These are phyloP conservation scores for Neurospora africana DNA, from an alignment of 495 filamentous ascomycete genomes.

Conservation along the genomic window DNA sequence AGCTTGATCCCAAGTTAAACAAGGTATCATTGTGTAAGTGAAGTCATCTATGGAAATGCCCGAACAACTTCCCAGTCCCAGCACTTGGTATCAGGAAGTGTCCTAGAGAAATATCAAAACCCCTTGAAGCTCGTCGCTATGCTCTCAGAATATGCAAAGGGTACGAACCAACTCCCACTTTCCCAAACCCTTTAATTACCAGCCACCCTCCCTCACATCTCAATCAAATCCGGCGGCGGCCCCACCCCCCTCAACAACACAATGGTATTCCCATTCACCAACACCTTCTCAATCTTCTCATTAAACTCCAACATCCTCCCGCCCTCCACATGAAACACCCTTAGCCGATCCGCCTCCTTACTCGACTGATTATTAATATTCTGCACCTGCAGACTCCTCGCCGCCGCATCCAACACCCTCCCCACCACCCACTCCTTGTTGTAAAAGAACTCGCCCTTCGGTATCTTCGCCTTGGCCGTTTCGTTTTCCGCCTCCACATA, in stretches of 20 bases:
- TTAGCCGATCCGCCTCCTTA: constrained; percentile 64
- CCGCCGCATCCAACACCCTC: constrained; percentile 76
- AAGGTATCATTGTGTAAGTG: background rate
- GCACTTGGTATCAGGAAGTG: background rate
- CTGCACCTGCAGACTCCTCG: constrained; percentile 65
- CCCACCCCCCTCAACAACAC: constrained; percentile 78
- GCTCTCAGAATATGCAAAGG: constrained; percentile 4
- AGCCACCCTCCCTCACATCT: constrained; percentile 16
- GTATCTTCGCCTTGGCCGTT: constrained; percentile 62
- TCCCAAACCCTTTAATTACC: background rate
- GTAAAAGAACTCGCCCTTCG: constrained; percentile 75
- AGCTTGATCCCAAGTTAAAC: background rate
- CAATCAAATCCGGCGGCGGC: constrained; percentile 41
- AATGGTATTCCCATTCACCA: constrained; percentile 74
- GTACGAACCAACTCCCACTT: background rate
- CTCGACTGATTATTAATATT: constrained; percentile 80
- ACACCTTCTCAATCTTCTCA: constrained; percentile 62
- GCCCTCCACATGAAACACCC: constrained; percentile 87
- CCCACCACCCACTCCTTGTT: constrained; percentile 80
- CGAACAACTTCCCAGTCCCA: background rate
- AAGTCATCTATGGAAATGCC: background rate
- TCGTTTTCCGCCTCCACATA: constrained; percentile 78
- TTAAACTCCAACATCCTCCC: constrained; percentile 77
- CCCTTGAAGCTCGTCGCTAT: constrained; percentile 7
- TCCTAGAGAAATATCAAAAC: background rate